Percentiles rank a stretch among this genome's conserved stretches.
phyloP scores from a whole-genome alignment of 176 grass and related monocot species.

The Oryza glumipatula region DNA sequence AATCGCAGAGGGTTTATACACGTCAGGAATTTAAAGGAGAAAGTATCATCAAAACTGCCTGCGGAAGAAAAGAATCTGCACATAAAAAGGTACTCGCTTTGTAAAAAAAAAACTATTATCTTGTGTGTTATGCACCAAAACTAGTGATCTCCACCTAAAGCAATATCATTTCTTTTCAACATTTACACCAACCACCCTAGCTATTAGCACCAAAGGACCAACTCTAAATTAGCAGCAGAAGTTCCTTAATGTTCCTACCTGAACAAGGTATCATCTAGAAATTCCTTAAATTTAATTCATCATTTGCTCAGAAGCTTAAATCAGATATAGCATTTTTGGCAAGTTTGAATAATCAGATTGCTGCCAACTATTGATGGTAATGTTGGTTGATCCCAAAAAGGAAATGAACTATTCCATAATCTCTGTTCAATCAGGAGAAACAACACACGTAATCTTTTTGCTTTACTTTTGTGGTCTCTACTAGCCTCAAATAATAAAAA shows the following conservation, averaged over 20 bases:
- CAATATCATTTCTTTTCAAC: background rate
- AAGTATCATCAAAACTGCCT: conserved; percentile 32
- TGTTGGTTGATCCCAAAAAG: background rate
- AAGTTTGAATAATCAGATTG: background rate
- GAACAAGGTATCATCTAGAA: too few relatives aligned
- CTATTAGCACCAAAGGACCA: background rate
- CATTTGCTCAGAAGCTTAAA: background rate
- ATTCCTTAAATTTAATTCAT: background rate
- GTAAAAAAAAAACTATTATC: background rate
- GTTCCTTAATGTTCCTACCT: background rate
- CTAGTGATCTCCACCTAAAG: background rate
- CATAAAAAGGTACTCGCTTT: background rate
- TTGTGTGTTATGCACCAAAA: background rate
- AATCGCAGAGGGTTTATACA: background rate
- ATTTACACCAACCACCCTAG: background rate
- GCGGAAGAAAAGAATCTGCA: conserved; percentile 40
- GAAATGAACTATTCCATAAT: background rate
- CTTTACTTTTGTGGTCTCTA: background rate
- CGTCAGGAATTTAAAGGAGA: background rate
- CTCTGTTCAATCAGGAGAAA: background rate
- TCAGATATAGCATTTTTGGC: background rate
- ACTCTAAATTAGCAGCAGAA: background rate
- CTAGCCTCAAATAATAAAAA: background rate
- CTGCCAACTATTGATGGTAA: background rate
- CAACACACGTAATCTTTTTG: background rate